Percentiles rank a stretch among this genome's conserved stretches.
phyloP scores from a whole-genome alignment of 768 basidiomycete genomes.

The Auricularia cornea region DNA sequence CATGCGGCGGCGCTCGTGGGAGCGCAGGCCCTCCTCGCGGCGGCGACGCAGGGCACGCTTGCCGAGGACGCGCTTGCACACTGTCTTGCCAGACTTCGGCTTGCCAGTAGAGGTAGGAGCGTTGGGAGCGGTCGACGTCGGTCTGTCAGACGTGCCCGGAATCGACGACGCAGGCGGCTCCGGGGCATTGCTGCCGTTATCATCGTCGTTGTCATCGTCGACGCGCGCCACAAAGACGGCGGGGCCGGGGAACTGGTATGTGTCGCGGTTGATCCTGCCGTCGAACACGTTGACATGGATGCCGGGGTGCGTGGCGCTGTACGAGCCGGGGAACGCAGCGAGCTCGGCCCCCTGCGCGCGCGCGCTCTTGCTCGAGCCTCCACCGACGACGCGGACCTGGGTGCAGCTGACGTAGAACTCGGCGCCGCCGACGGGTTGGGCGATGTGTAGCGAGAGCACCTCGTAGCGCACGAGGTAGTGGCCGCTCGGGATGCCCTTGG shows the following conservation, averaged over 20 bases:
- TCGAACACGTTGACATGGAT: background rate
- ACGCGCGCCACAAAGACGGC: background rate
- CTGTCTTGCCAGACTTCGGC: no score
- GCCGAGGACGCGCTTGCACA: no score
- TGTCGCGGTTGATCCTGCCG: background rate
- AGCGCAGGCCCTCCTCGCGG: no score
- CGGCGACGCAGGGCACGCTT: no score
- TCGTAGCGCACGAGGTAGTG: conserved; percentile 36
- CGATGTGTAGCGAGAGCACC: background rate
- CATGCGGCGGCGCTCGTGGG: no score
- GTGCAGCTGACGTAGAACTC: background rate
- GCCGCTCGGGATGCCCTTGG: conserved; percentile 46
- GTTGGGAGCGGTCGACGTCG: no score
- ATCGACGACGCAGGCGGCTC: no score
- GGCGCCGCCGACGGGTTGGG: background rate
- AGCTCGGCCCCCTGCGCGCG: background rate
- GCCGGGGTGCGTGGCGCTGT: background rate
- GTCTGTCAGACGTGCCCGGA: no score
- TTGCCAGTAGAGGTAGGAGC: no score
- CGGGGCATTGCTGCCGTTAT: no score
- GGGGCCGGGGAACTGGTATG: background rate
- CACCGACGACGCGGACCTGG: background rate
- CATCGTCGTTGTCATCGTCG: background rate
- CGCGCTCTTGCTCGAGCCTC: background rate
- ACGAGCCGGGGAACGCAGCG: background rate